A percentile compares a stretch with the other conserved stretches of the same genome.
Conservation (phyloP, 257 asterid species). For the Przewalskia tangutica region DNA sequence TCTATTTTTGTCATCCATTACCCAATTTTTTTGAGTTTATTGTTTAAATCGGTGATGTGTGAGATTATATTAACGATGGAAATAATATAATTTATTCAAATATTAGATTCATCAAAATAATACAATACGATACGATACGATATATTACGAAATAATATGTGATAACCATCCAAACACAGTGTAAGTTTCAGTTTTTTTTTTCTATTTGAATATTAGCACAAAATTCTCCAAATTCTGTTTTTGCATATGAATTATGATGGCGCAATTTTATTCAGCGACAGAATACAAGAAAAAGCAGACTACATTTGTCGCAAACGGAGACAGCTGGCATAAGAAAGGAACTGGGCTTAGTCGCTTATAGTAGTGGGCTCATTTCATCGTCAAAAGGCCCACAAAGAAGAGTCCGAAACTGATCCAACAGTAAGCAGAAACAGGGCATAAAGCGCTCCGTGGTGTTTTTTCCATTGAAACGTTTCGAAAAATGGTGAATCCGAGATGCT, state of each 20-base stretch:
- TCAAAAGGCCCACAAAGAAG: background rate
- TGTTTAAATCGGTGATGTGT: no score
- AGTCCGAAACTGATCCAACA: background rate
- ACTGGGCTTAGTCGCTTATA: background rate
- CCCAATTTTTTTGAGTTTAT: no score
- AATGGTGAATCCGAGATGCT: conserved; percentile 26
- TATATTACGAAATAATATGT: no score
- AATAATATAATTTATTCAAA: no score
- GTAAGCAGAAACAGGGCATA: background rate
- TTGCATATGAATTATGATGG: background rate
- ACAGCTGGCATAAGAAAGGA: background rate
- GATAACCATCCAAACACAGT: no score
- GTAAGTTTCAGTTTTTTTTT: no score
- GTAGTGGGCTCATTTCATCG: background rate
- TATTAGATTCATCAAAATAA: no score
- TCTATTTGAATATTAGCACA: no score
- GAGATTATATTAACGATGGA: no score
- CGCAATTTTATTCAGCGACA: background rate
- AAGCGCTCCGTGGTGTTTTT: background rate
- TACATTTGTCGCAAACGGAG: background rate
- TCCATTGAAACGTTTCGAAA: background rate
- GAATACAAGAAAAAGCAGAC: background rate
- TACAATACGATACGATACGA: no score
- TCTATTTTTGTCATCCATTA: no score
- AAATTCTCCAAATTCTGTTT: background rate